These are phyloP conservation scores for Tilletia horrida DNA, from an alignment of 1,284 basidiomycete genomes.

Conservation along the genomic window DNA sequence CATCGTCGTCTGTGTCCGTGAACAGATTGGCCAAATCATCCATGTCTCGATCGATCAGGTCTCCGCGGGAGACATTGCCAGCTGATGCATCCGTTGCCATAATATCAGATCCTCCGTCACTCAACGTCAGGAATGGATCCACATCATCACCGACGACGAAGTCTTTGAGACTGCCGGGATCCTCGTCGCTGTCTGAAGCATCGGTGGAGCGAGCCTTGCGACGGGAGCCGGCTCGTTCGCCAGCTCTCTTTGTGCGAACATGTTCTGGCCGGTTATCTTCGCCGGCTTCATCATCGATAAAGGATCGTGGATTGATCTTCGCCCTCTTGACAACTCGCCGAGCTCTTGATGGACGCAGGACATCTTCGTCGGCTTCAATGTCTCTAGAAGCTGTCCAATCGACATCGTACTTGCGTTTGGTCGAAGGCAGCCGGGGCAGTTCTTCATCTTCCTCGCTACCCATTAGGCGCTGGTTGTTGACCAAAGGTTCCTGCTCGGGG, in stretches of 20 bases:
- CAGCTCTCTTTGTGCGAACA: no score
- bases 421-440: background rate
- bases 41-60: background rate
- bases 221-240: background rate
- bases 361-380: background rate
- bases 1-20: background rate
- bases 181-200: background rate
- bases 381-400: background rate
- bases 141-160: conserved; percentile 10
- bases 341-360: background rate
- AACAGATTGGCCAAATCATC: conserved; percentile 10
- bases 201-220: background rate
- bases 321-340: background rate
- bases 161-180: conserved; percentile 7
- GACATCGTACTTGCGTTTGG: conserved; percentile 14
- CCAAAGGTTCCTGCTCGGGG: background rate
- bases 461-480: background rate
- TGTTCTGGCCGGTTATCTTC: conserved; percentile 16
- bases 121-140: background rate
- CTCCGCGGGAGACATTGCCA: background rate
- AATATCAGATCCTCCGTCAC: background rate
- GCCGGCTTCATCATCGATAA: conserved; percentile 11
- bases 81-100: background rate
- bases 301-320: background rate
- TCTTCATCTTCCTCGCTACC: background rate